Percentiles rank a stretch among this genome's conserved stretches.
Conservation (phyloP, 257 asterid genomes). For the Capsicum rhomboideum region DNA sequence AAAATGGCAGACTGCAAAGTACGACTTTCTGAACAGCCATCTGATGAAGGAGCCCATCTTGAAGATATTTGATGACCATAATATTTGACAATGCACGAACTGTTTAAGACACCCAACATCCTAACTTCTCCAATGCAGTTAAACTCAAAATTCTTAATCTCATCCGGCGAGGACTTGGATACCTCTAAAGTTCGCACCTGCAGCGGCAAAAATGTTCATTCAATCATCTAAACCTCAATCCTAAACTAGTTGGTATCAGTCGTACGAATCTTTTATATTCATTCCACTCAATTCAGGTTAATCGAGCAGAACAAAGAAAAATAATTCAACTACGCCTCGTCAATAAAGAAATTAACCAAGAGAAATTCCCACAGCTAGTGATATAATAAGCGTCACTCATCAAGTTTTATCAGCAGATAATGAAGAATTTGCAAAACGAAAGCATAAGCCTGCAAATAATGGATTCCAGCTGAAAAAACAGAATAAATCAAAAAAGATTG, state of each 20-base stretch:
- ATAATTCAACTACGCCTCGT: background rate
- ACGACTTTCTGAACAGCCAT: conserved; percentile 49
- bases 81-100: conserved; percentile 67
- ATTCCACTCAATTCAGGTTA: background rate
- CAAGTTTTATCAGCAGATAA: background rate
- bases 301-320: background rate
- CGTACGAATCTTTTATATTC: background rate
- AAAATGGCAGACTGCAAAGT: conserved; percentile 57
- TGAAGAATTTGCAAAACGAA: background rate
- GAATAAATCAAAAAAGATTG: background rate
- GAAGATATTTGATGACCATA: conserved; percentile 92
- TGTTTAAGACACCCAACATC: conserved; percentile 66
- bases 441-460: background rate
- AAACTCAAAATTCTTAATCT: conserved; percentile 66
- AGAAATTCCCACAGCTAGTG: background rate
- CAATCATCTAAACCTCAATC: background rate
- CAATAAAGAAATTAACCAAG: background rate
- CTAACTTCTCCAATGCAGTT: conserved; percentile 84
- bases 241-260: background rate
- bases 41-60: conserved; percentile 48
- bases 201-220: conserved; percentile 5
- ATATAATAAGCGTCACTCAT: background rate
- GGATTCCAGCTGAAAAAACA: background rate
- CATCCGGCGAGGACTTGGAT: conserved; percentile 45
- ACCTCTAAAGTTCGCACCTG: conserved; percentile 81